Evolutionary conservation across 768 basidiomycete species (phyloP).

Genomic region (Kwoniella pini): DNA sequence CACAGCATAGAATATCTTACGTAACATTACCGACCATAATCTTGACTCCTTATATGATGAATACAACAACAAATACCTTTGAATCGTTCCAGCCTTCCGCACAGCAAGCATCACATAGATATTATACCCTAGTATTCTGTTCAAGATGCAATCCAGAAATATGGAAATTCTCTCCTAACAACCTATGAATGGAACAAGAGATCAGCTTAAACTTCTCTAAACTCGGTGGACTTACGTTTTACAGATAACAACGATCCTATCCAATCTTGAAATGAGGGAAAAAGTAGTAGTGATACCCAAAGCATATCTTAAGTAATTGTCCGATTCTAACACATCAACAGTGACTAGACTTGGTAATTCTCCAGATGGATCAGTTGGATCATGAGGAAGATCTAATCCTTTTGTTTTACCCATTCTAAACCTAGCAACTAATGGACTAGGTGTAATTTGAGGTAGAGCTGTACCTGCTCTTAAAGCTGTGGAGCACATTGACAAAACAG

Average conservation of each 20-base stretch:
- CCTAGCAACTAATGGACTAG: conserved; percentile 62
- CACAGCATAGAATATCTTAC: too few species aligned
- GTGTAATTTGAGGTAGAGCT: conserved; percentile 82
- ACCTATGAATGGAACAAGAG: not conserved
- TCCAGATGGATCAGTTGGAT: conserved; percentile 72
- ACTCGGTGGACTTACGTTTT: conserved; percentile 61
- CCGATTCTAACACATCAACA: conserved; percentile 67
- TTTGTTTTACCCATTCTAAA: conserved; percentile 55
- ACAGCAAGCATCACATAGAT: not conserved
- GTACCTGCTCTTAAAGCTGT: conserved; percentile 71
- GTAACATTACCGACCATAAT: too few species aligned
- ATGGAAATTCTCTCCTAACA: conserved; percentile 58
- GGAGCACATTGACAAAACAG: conserved; percentile 82
- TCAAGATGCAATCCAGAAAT: conserved; percentile 33
- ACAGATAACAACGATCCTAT: conserved; percentile 73
- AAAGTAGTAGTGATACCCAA: conserved; percentile 29
- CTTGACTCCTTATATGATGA: too few species aligned
- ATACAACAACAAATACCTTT: too few species aligned
- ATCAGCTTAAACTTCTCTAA: not conserved
- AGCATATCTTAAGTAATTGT: conserved; percentile 71
- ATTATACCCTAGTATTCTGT: conserved; percentile 16
- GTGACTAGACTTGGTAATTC: conserved; percentile 72
- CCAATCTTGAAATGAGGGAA: conserved; percentile 67
- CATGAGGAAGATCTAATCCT: conserved; percentile 68
- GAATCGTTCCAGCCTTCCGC: too few species aligned